Evolutionary conservation across 768 basidiomycete genomes (phyloP).

Genomic region (Russula virescens): DNA sequence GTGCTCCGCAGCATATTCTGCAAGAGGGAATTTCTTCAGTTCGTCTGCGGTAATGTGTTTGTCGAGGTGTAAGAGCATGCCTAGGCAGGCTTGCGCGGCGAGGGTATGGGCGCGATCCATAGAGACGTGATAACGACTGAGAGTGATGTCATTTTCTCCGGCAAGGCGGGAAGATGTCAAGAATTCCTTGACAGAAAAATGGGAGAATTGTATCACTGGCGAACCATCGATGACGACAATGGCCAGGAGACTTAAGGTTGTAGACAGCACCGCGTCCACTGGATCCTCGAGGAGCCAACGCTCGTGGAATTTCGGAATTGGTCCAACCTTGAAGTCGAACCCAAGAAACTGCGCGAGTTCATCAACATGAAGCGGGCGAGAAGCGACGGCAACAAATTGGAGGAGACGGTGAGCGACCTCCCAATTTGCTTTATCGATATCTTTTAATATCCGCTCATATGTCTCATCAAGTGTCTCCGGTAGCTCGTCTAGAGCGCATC

Average conservation of each 20-base stretch:
- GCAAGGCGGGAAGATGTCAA: constrained; percentile 4
- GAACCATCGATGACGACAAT: not conserved
- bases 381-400: not conserved
- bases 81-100: not conserved
- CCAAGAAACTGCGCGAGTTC: not conserved
- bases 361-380: not conserved
- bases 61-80: not conserved
- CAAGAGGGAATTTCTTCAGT: not conserved
- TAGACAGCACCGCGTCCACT: not conserved
- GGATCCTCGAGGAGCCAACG: not conserved
- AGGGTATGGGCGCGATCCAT: not conserved
- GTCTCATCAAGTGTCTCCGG: not conserved
- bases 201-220: not conserved
- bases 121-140: not conserved
- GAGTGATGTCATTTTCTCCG: not conserved
- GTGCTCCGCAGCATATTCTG: not conserved
- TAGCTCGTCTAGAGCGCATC: not conserved
- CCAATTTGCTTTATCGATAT: not conserved
- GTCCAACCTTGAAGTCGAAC: not conserved
- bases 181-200: constrained; percentile 3
- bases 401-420: not conserved
- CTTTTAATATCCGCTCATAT: not conserved
- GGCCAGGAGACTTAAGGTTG: not conserved
- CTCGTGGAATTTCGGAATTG: not conserved
- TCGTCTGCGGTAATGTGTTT: not conserved